Conservation (phyloP, 371 early-diverging fungal species). For the Rhizomucor miehei region DNA sequence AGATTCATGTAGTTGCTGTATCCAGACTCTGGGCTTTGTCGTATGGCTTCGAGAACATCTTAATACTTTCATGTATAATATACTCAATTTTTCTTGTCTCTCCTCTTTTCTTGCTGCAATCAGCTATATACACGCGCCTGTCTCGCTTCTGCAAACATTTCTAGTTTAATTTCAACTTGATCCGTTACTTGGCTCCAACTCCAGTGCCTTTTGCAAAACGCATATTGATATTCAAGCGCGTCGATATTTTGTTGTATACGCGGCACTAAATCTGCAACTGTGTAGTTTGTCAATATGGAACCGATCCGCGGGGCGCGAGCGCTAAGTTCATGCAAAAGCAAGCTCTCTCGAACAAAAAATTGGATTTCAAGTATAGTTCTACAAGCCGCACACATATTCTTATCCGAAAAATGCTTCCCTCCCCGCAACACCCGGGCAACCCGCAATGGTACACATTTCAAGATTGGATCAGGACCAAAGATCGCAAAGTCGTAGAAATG, state of each 20-base stretch:
- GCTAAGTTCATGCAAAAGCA: no score
- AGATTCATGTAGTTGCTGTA: constrained; percentile 86
- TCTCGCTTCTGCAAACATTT: constrained; percentile 63
- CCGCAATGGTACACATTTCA: constrained; percentile 7
- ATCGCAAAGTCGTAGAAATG: neutral
- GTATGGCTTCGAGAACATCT: constrained; percentile 68
- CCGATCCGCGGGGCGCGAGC: no score
- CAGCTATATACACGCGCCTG: constrained; percentile 38
- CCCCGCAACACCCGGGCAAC: constrained; percentile 8
- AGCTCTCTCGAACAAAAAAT: no score
- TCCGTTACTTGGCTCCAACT: constrained; percentile 69
- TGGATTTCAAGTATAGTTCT: no score
- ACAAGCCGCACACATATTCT: no score
- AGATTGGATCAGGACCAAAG: constrained; percentile 8
- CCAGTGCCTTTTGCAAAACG: constrained; percentile 70
- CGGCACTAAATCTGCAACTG: constrained; percentile 60
- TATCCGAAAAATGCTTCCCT: no score
- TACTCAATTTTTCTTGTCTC: neutral
- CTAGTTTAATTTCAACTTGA: constrained; percentile 74
- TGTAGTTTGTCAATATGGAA: no score
- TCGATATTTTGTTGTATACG: constrained; percentile 78
- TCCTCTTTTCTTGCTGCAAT: neutral
- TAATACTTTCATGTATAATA: constrained; percentile 1
- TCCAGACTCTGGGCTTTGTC: constrained; percentile 66
- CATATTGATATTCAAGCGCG: constrained; percentile 64